phyloP scores from a whole-genome alignment of 768 basidiomycete genomes.

The Mycena venus region DNA sequence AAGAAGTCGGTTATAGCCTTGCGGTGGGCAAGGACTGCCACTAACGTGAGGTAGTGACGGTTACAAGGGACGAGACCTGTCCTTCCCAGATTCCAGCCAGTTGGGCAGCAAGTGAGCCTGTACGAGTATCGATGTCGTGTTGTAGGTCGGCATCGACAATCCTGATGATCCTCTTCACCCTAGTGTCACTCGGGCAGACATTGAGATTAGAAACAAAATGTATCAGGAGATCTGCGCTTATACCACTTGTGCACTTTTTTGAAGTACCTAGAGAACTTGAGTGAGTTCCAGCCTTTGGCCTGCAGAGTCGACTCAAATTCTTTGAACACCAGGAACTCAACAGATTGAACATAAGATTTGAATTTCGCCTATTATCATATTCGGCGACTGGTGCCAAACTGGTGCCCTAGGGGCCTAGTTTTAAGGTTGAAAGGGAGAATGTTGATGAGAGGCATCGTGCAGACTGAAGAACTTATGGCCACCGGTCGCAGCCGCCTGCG shows the following conservation, averaged over 20 bases:
- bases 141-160: not conserved
- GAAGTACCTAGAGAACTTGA: conserved; percentile 10
- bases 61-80: not conserved
- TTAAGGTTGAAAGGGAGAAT: not conserved
- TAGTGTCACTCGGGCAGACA: too few species aligned
- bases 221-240: too few species aligned
- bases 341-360: not conserved
- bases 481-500: too few species aligned
- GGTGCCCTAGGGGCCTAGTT: too few species aligned
- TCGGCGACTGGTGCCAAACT: conserved; percentile 1
- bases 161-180: not conserved
- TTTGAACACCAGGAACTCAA: not conserved
- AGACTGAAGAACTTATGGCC: too few species aligned
- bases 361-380: not conserved
- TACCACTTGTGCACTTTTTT: conserved; percentile 17
- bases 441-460: too few species aligned
- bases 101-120: not conserved
- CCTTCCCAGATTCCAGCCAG: not conserved
- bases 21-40: not conserved
- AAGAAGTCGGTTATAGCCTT: not conserved
- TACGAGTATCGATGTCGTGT: not conserved
- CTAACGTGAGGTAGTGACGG: not conserved
- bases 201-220: conserved; percentile 7
- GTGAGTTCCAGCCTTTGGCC: conserved; percentile 7
- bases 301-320: not conserved